These are phyloP conservation scores for Gossypium thurberi DNA, from an alignment of 345 rosid genomes.

Conservation along the genomic window DNA sequence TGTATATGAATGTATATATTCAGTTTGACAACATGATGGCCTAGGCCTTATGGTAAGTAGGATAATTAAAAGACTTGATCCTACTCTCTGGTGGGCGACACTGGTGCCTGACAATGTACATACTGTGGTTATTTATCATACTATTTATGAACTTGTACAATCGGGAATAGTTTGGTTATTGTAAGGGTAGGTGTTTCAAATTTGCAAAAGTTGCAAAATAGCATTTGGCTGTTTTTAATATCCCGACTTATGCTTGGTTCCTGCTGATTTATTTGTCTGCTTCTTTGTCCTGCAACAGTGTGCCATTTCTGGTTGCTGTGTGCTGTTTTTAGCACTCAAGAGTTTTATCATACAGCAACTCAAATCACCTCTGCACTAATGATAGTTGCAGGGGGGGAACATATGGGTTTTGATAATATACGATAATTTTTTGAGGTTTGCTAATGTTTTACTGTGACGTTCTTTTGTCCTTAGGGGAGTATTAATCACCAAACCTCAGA, in stretches of 20 bases:
- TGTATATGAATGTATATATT: too few species aligned
- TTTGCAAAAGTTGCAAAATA: background rate
- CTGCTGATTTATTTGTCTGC: background rate
- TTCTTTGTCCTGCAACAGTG: background rate
- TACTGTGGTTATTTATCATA: background rate
- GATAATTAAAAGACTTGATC: background rate
- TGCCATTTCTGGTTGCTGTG: background rate
- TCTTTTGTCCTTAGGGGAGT: constrained; percentile 24
- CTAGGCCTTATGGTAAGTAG: background rate
- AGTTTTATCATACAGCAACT: background rate
- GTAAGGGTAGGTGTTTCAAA: background rate
- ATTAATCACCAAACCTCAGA: constrained; percentile 23
- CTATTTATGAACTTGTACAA: background rate
- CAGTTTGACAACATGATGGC: background rate
- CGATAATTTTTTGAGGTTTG: background rate
- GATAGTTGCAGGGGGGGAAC: background rate
- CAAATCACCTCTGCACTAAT: background rate
- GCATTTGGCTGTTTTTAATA: background rate
- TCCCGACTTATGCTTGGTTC: background rate
- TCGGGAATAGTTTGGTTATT: background rate
- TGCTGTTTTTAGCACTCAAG: background rate
- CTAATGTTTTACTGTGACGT: constrained; percentile 1
- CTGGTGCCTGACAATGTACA: background rate
- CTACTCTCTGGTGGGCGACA: background rate
- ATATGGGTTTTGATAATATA: background rate